Conservation (phyloP, 768 basidiomycete genomes). For the Lactarius indigo region DNA sequence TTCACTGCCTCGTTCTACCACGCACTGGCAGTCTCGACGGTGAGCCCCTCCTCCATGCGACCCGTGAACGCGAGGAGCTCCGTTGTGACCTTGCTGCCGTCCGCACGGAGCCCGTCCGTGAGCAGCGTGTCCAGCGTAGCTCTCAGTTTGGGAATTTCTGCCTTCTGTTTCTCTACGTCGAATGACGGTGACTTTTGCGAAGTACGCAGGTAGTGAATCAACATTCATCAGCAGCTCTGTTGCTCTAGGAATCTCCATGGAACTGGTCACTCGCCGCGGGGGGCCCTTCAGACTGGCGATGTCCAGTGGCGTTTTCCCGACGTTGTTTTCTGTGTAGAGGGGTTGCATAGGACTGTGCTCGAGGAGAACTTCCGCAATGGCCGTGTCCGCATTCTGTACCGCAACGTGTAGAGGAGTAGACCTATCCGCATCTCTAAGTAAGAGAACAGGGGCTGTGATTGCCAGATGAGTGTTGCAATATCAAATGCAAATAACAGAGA, state of each 20-base stretch:
- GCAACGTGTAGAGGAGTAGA: constrained; percentile 51
- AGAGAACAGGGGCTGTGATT: constrained; percentile 43
- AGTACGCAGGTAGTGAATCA: not conserved
- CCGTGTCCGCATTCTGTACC: constrained; percentile 33
- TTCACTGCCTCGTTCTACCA: not conserved
- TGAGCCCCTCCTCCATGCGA: constrained; percentile 13
- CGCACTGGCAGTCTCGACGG: not conserved
- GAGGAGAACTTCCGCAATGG: constrained; percentile 41
- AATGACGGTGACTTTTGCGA: not conserved
- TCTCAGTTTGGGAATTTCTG: constrained; percentile 18
- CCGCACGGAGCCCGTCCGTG: constrained; percentile 10
- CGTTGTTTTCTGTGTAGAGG: constrained; percentile 45
- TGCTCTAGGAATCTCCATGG: not conserved
- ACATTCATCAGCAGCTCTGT: not conserved
- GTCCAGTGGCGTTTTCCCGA: constrained; percentile 34
- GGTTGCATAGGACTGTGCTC: constrained; percentile 37
- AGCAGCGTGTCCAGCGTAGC: constrained; percentile 13
- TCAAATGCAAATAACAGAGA: constrained; percentile 11
- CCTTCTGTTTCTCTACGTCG: constrained; percentile 14
- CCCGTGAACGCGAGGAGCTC: constrained; percentile 14
- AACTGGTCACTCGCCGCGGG: not conserved
- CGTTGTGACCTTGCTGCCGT: constrained; percentile 8
- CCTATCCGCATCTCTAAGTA: constrained; percentile 45
- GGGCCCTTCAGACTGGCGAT: constrained; percentile 26
- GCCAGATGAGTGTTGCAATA: not conserved